Conservation (phyloP, 2,329 filamentous ascomycete genomes). For the Fusarium secorum region DNA sequence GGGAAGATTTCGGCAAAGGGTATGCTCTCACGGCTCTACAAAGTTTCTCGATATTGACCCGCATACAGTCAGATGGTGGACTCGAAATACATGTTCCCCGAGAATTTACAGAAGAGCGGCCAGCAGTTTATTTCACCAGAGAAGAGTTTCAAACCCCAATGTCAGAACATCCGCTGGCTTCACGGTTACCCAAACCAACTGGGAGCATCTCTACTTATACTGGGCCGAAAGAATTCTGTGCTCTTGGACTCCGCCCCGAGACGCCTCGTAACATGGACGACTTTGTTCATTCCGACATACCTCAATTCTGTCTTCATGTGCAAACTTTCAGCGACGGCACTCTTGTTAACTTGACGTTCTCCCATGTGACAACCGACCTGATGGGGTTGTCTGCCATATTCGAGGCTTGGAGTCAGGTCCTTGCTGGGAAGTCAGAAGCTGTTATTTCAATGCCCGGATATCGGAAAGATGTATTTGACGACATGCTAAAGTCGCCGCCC, state of each 20-base stretch:
- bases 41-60: background rate
- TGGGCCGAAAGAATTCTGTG: conserved; percentile 10
- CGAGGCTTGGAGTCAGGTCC: conserved; percentile 8
- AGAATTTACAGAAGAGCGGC: background rate
- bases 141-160: background rate
- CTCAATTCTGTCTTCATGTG: conserved; percentile 21
- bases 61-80: background rate
- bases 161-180: conserved; percentile 3
- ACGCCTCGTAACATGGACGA: conserved; percentile 16
- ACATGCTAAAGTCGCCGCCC: background rate
- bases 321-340: conserved; percentile 18
- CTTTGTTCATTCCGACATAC: background rate
- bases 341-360: conserved; percentile 10
- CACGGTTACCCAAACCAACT: background rate
- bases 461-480: background rate
- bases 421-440: background rate
- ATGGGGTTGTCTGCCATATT: conserved; percentile 16
- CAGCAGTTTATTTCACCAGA: conserved; percentile 8
- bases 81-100: conserved; percentile 12
- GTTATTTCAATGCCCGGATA: conserved; percentile 4
- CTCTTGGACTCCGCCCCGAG: background rate
- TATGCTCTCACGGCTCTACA: rapidly evolving
- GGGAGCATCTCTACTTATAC: background rate
- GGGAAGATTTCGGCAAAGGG: conserved; percentile 13
- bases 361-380: conserved; percentile 14